Conservation (phyloP, 768 basidiomycete species). For the Paxillus involutus region DNA sequence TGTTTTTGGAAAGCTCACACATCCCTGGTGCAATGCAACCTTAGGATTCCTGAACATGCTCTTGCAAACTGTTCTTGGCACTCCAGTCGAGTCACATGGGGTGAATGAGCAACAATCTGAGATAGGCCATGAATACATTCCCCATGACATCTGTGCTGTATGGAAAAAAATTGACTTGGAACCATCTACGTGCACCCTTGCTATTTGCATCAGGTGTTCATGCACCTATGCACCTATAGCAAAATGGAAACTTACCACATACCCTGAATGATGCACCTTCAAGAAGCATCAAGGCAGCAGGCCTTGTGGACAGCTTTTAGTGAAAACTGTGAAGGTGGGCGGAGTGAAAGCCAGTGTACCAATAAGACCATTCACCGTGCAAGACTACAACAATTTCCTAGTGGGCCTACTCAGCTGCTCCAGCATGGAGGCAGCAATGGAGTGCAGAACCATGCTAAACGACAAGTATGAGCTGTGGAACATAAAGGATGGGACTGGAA, state of each 20-base stretch:
- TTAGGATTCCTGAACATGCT: no score
- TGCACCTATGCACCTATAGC: constrained; percentile 11
- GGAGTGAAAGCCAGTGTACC: neutral
- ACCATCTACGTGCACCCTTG: constrained; percentile 12
- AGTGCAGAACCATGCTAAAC: constrained; percentile 8
- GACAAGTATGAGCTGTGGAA: constrained; percentile 12
- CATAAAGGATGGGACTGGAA: constrained; percentile 26
- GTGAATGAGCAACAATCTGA: no score
- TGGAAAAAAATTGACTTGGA: constrained; percentile 17
- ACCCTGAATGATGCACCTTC: constrained; percentile 22
- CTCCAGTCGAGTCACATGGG: no score
- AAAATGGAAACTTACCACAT: neutral
- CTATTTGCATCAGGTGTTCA: constrained; percentile 28
- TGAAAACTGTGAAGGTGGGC: neutral
- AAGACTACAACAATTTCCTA: constrained; percentile 31
- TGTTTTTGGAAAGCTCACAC: no score
- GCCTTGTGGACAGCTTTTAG: neutral
- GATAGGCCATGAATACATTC: neutral
- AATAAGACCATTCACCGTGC: constrained; percentile 19
- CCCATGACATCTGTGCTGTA: constrained; percentile 9
- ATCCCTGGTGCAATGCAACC: no score
- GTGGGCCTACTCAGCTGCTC: constrained; percentile 21
- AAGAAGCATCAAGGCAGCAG: constrained; percentile 5
- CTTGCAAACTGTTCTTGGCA: no score
- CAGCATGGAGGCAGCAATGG: constrained; percentile 30